Conservation (phyloP, 176 grass and related monocot genomes). For the Phragmites australis region DNA sequence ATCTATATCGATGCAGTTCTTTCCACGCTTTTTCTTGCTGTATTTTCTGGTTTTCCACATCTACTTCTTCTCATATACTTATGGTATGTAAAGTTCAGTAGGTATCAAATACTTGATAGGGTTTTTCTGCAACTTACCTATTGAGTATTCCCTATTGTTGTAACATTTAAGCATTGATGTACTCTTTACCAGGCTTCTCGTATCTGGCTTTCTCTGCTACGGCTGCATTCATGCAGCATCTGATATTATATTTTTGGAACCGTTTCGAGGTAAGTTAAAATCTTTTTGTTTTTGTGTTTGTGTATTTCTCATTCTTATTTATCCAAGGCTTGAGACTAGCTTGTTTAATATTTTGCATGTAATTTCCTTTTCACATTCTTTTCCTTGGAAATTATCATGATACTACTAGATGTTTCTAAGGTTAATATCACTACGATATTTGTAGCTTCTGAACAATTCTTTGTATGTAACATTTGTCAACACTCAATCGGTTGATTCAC, state of each 20-base stretch:
- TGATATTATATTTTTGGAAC: constrained; percentile 99
- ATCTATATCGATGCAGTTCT: constrained; percentile 99
- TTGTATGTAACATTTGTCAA: not conserved
- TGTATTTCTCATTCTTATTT: not conserved
- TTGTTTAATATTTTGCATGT: constrained; percentile 2
- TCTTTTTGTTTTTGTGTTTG: not conserved
- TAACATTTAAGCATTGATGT: constrained; percentile 8
- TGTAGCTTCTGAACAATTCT: constrained; percentile 3
- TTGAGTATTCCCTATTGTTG: constrained; percentile 20
- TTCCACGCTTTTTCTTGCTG: constrained; percentile 96
- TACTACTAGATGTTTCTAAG: not conserved
- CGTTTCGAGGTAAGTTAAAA: constrained; percentile 81
- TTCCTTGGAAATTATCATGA: not conserved
- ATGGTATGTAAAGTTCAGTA: constrained; percentile 63
- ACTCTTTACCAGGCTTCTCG: constrained; percentile 71
- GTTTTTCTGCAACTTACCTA: not conserved
- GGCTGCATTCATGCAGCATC: constrained; percentile 94
- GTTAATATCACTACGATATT: not conserved
- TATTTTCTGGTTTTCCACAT: constrained; percentile 99
- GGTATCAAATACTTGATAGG: not conserved
- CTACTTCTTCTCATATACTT: constrained; percentile 97
- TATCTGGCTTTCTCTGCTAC: constrained; percentile 95
- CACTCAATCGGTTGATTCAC: not conserved
- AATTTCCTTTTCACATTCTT: not conserved
- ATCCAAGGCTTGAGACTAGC: not conserved